Evolutionary conservation across 2,329 filamentous ascomycete species (phyloP).

Genomic region (Blastomyces percursus): DNA sequence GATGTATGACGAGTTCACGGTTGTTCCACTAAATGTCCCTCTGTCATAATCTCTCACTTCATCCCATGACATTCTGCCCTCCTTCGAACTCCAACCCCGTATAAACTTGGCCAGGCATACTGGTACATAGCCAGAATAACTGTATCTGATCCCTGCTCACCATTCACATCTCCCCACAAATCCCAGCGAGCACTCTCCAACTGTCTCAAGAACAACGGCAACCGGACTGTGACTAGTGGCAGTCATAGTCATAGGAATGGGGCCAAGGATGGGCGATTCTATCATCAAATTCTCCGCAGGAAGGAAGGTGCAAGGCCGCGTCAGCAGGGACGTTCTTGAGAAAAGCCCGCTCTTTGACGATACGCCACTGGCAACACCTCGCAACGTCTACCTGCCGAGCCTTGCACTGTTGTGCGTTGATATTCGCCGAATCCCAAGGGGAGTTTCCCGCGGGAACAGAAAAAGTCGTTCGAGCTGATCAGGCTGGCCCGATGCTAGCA

Average conservation of each 20-base stretch:
- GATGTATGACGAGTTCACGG: too few species aligned
- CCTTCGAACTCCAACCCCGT: background rate
- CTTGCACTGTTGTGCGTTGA: constrained; percentile 16
- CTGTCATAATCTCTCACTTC: background rate
- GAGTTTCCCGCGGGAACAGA: constrained; percentile 16
- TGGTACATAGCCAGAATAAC: constrained; percentile 21
- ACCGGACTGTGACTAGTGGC: constrained; percentile 16
- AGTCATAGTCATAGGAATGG: background rate
- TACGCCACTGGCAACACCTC: constrained; percentile 1
- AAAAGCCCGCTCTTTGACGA: constrained; percentile 12
- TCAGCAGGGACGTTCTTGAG: constrained; percentile 7
- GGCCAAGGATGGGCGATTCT: constrained; percentile 11
- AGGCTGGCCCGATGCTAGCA: constrained; percentile 11
- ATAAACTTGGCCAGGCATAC: background rate
- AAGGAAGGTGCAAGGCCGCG: constrained; percentile 5
- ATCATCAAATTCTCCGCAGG: constrained; percentile 6
- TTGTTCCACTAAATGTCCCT: too few species aligned
- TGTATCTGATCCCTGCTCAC: constrained; percentile 14
- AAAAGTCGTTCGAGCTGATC: constrained; percentile 16
- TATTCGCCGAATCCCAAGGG: constrained; percentile 19
- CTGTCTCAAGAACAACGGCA: constrained; percentile 18
- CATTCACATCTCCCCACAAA: constrained; percentile 24
- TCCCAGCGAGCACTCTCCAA: constrained; percentile 19
- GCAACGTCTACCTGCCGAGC: background rate
- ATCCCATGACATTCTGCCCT: background rate